Conservation (phyloP, 2,329 filamentous ascomycete genomes). For the Pyrenochaeta sp. region DNA sequence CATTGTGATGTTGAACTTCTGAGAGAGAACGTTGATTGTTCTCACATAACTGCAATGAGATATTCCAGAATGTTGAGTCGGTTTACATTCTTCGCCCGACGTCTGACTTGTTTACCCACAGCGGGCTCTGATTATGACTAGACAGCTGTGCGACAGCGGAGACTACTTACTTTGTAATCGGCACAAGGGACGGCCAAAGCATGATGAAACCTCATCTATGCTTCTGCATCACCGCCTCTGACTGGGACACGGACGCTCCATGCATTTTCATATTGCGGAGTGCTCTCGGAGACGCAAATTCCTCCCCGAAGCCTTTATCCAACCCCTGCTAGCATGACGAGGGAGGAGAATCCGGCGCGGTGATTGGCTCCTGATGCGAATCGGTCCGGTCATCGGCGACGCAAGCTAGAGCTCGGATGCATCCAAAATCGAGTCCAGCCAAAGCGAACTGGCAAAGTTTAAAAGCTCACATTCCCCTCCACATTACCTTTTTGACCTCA, state of each 20-base stretch:
- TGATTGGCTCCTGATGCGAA: conserved; percentile 15
- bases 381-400: conserved; percentile 17
- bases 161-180: neutral
- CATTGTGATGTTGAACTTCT: neutral
- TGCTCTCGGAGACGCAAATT: conserved; percentile 26
- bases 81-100: neutral
- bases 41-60: neutral
- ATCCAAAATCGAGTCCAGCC: conserved; percentile 20
- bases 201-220: neutral
- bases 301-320: conserved; percentile 24
- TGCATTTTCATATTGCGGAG: neutral
- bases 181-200: neutral
- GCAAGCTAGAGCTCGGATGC: conserved; percentile 15
- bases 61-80: conserved; percentile 4
- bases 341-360: neutral
- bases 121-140: neutral
- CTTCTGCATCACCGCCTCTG: conserved; percentile 10
- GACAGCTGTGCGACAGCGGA: neutral
- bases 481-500: conserved; percentile 26
- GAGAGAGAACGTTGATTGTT: neutral
- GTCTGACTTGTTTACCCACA: neutral
- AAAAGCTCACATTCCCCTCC: conserved; percentile 37
- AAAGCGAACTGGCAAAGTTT: conserved; percentile 28
- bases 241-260: conserved; percentile 10
- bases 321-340: conserved; percentile 14